Base-by-base conservation (phyloP, 1,139 yeast genomes). In the Taiozyma sp. region DNA sequence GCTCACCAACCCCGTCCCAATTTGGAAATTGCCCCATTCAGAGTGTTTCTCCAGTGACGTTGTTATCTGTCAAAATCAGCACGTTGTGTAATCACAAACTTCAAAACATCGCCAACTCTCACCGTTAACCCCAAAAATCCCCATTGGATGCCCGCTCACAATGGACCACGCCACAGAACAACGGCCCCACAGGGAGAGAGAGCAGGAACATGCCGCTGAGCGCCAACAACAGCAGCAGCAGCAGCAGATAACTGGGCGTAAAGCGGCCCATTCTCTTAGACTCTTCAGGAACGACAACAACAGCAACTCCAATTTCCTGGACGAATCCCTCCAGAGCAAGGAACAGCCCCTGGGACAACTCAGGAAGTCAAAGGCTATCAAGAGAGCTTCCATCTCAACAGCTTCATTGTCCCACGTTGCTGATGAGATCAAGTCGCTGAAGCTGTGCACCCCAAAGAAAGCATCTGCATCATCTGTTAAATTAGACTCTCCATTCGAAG, bases 211-310 rank as follows among this genome's bases (percentile, higher is more conserved):
- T 29, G 24, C 22, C 42, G 32, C 22, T 37, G 42, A 26, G 43
- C 16, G 40, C 39, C 32, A 14, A 3, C 32, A 14, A 6, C 29
- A 21, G 29, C 16, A n/a, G 34, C 35, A 51, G 22, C 53, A 53
- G 11, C 52, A 57, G 9, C 53, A 54, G 43, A 47, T 57, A 16
- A 61, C 69, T 3, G 71, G 71, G 3, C 69, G 83, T 49, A 78
- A 78, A 61, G 82, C 82, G 5, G 78, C 82, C 29, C 67, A 74
- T 47, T 74, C 80, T n/a, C 62, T 78, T 40, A 65, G 80, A 24
- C 64, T 78, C 22, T 78, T 78, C 58, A 68, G 72, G 62, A 69
- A 56, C 50, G 70, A 68, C 44, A 57, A 59, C 50, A 53, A 51
- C 43, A 56, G 54, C 35, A 46, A 50, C 6, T 50, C 56, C 30